These are phyloP conservation scores for Puccinia brachypodii DNA, from an alignment of 1,284 basidiomycete species.

Conservation along the genomic window DNA sequence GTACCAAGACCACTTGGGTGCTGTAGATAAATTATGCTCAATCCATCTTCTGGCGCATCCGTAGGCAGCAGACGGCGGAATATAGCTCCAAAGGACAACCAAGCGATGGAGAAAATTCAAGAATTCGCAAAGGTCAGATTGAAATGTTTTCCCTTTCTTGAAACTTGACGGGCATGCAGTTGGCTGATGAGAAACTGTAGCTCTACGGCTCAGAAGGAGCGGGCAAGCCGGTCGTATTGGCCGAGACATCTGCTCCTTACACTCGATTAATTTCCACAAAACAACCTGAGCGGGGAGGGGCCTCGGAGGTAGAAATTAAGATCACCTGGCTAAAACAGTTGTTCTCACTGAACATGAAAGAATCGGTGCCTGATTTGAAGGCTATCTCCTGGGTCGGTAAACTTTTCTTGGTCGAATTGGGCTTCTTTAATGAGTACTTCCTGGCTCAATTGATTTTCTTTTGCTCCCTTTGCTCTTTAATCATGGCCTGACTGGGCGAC, in stretches of 20 bases:
- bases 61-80: conserved; percentile 15
- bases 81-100: neutral
- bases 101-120: conserved; percentile 27
- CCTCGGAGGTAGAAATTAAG: conserved; percentile 41
- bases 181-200: neutral
- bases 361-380: conserved; percentile 38
- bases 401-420: neutral
- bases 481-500: neutral
- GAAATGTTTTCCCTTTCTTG: neutral
- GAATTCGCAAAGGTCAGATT: conserved; percentile 33
- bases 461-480: neutral
- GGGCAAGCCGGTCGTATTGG: conserved; percentile 36
- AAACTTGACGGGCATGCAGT: neutral
- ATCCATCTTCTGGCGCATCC: neutral
- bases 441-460: neutral
- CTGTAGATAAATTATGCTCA: neutral
- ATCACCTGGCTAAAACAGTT: conserved; percentile 44
- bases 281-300: conserved; percentile 13
- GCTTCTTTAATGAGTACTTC: neutral
- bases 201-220: conserved; percentile 37
- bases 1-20: neutral
- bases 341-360: conserved; percentile 24
- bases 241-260: conserved; percentile 44
- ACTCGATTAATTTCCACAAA: conserved; percentile 17
- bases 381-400: conserved; percentile 40